Conservation (phyloP, 495 filamentous ascomycete species). For the Jackrogersella minutella region DNA sequence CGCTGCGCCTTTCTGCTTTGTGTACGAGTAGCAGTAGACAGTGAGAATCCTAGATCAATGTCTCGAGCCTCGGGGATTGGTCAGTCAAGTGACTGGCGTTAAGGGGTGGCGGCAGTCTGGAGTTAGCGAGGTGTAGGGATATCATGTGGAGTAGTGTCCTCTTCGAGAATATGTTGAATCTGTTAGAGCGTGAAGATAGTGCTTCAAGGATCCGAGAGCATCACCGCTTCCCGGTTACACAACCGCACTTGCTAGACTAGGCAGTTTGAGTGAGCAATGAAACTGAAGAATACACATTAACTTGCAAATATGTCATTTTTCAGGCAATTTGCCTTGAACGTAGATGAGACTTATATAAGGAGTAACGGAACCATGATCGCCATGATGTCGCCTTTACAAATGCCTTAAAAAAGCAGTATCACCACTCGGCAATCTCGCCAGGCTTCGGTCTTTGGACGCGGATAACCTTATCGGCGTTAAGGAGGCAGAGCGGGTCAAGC, state of each 20-base stretch:
- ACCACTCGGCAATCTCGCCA: conserved; percentile 63
- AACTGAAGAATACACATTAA: conserved; percentile 1
- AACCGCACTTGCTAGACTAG: conserved; percentile 2
- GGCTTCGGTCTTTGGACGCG: conserved; percentile 63
- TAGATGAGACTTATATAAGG: conserved; percentile 5
- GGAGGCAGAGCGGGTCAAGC: conserved; percentile 77
- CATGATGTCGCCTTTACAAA: conserved; percentile 5
- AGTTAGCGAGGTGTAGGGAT: not conserved
- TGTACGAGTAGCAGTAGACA: conserved; percentile 41
- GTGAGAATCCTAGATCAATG: not conserved
- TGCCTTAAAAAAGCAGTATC: conserved; percentile 7
- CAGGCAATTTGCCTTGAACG: not conserved
- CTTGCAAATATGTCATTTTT: not conserved
- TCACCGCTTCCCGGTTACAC: not conserved
- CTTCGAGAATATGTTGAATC: not conserved
- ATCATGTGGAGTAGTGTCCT: not conserved
- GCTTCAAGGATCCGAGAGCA: not conserved
- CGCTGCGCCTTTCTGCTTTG: conserved; percentile 48
- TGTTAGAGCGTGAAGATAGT: conserved; percentile 3
- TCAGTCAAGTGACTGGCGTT: not conserved
- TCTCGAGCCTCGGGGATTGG: not conserved
- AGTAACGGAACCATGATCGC: not conserved
- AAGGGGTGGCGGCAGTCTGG: not conserved
- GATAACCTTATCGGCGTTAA: conserved; percentile 85
- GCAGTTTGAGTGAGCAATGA: not conserved